A percentile compares a stretch with the other conserved stretches of the same genome.
Evolutionary conservation across 345 rosid species (phyloP).

Genomic region (Rhizophora mangle): DNA sequence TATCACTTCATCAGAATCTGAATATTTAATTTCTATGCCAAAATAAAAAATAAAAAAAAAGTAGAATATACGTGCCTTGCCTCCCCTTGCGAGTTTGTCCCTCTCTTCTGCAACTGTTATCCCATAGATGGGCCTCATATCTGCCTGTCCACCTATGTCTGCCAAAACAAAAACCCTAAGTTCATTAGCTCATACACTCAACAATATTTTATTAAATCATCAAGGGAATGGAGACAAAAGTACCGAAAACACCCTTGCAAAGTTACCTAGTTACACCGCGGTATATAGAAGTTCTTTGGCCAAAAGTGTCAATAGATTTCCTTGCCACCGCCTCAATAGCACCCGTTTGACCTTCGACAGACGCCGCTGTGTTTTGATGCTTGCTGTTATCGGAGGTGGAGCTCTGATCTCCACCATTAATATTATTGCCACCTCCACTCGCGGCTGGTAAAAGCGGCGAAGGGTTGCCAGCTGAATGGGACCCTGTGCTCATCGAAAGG

Average conservation of each 20-base stretch:
- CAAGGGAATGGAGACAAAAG: too few species aligned
- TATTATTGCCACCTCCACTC: constrained; percentile 12
- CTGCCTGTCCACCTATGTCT: constrained; percentile 92
- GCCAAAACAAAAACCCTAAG: constrained; percentile 17
- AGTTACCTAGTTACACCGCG: constrained; percentile 32
- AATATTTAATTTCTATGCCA: too few species aligned
- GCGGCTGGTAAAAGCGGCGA: constrained; percentile 15
- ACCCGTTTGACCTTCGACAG: constrained; percentile 17
- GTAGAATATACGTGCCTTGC: constrained; percentile 39
- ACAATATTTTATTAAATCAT: too few species aligned
- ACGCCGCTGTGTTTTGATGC: constrained; percentile 7
- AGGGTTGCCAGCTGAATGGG: constrained; percentile 11
- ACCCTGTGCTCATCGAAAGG: constrained; percentile 36
- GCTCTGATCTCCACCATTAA: constrained; percentile 15
- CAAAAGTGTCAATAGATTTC: constrained; percentile 30
- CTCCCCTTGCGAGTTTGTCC: constrained; percentile 92
- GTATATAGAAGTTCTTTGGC: constrained; percentile 34
- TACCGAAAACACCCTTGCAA: background rate
- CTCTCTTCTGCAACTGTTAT: constrained; percentile 79
- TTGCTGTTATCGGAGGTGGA: constrained; percentile 20
- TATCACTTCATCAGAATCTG: background rate
- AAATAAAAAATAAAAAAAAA: background rate
- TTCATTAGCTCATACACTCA: background rate
- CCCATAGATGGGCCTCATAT: constrained; percentile 86
- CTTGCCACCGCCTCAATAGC: constrained; percentile 24